Evolutionary conservation across 257 asterid genomes (phyloP).

Genomic region (Scutellaria baicalensis): DNA sequence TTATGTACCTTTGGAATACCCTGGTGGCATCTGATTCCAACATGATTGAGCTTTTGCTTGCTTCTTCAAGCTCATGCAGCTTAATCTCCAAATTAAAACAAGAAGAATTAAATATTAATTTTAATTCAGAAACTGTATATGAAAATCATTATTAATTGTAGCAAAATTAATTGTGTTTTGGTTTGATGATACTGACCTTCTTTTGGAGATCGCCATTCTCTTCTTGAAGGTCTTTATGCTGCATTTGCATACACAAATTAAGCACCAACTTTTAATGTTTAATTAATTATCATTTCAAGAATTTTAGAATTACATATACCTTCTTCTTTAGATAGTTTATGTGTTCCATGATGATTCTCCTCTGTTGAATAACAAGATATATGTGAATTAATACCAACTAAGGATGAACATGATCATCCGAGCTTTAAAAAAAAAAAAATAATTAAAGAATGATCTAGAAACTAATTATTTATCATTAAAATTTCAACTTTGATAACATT

Average conservation of each 20-base stretch:
- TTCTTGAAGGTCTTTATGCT: conserved; percentile 52
- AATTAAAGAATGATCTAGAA: too few relatives aligned
- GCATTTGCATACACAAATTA: conserved; percentile 6
- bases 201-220: conserved; percentile 51
- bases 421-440: not conserved
- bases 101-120: not conserved
- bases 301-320: conserved; percentile 19
- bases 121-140: not conserved
- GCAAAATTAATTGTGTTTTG: not conserved
- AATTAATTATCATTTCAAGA: not conserved
- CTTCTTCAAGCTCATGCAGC: conserved; percentile 32
- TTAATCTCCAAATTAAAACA: conserved; percentile 10
- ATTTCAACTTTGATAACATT: too few relatives aligned
- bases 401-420: not conserved
- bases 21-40: conserved; percentile 14
- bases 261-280: not conserved
- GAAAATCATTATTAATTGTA: not conserved
- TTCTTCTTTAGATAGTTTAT: conserved; percentile 38
- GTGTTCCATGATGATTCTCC: conserved; percentile 36
- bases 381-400: not conserved
- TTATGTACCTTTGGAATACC: conserved; percentile 15
- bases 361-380: conserved; percentile 16
- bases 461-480: too few relatives aligned
- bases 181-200: conserved; percentile 24
- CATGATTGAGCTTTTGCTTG: conserved; percentile 22